Evolutionary conservation across 169 alveolate species (phyloP).

Genomic region (Eimeria acervulina): DNA sequence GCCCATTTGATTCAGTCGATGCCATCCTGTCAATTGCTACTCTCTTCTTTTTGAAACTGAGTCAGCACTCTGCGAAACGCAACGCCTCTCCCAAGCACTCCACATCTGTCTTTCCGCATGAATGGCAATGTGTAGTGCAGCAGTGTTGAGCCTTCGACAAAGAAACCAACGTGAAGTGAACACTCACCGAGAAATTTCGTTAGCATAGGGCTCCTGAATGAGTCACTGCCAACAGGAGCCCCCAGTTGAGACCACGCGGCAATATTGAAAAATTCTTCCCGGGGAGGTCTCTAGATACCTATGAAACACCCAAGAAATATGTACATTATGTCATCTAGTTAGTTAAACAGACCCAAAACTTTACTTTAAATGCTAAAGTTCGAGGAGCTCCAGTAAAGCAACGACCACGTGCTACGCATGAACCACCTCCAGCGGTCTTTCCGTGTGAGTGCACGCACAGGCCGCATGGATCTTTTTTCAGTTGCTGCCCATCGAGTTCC

Average conservation of each 20-base stretch:
- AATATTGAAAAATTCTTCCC: neutral
- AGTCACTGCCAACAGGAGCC: neutral
- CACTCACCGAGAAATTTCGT: neutral
- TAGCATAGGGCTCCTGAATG: neutral
- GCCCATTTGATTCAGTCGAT: conserved; percentile 1
- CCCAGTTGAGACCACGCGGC: neutral
- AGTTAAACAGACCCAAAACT: neutral
- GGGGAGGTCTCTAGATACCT: neutral
- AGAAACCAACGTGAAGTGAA: neutral
- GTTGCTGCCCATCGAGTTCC: neutral
- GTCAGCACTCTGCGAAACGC: neutral
- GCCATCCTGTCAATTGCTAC: neutral
- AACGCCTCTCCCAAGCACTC: neutral
- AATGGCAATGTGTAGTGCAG: neutral
- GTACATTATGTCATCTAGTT: neutral
- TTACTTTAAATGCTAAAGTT: neutral
- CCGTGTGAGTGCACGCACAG: neutral
- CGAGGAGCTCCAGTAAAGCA: neutral
- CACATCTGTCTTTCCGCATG: neutral
- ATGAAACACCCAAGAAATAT: neutral
- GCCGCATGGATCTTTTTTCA: neutral
- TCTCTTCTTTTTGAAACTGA: neutral
- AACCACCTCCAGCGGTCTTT: conserved; percentile 29
- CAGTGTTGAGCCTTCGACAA: neutral
- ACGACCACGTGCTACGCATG: conserved; percentile 12